Base-by-base conservation (phyloP, 805 yeast species). In the Helenozyma baotianmanensis region DNA sequence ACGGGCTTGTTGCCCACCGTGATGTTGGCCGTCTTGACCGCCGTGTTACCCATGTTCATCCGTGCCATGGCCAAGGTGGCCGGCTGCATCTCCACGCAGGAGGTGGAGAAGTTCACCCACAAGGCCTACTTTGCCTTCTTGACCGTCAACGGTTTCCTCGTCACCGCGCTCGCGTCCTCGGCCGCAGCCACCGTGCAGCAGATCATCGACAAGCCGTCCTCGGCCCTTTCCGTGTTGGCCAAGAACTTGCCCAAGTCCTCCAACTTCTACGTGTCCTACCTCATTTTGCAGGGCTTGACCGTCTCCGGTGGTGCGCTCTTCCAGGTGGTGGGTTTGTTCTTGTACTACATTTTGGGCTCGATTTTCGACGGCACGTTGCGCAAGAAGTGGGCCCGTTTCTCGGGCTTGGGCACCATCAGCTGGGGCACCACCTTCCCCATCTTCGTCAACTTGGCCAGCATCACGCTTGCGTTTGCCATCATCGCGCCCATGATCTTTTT, bases 351-450 rank as follows among this genome's bases (percentile, higher is more conserved):
- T 10, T 50, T 82, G 32, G 80, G 89, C 9, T 50, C 48, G 7
- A 14, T 76, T 9, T 59, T 82, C 12, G 92, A 83, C 50, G 56
- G 51, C 6, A 79, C 90, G 2, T 76, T 80, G 21, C 69, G 90
- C 54, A 79, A 80, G 63, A 80, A 79, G 53, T 79, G 72, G 72
- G 57, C 42, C 9, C 69, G 90, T 53, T 83, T 76, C 56, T 60
- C 65, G 14, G 64, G 59, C 3, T 62, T 83, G 40, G 70, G 76
- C 8, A 39, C 72, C 2, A 65, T 74, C 53, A 57, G 67, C 9
- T 83, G 87, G 85, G 94, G 94, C 37, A 81, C 90, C 1, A 61
- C 74, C 4, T 83, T 80, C 67, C 92, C 94, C n/a, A 66, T 77
- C 4, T 82, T 79, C 54, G 75, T 84, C 39, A 80, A 77, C 53